Evolutionary conservation across 164 flowering plant species (phyloP), one percentile per base, ranked within the genome.

Genomic region (Berberis thunbergii): DNA sequence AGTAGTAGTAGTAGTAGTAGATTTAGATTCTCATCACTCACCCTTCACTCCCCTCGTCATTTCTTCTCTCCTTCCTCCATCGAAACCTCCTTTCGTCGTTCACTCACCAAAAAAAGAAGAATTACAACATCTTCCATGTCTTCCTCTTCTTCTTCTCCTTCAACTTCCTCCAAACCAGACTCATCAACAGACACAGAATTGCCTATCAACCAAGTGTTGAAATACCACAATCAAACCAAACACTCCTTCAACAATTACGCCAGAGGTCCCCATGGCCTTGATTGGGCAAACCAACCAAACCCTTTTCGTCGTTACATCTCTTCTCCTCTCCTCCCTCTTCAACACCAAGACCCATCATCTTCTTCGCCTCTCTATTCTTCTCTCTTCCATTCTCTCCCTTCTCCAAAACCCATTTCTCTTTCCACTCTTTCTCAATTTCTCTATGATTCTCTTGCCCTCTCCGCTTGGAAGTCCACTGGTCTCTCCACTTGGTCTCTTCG

Each of bases 271-370:
- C 89, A 66, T 45, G 86, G 91, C 62, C 95, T 94, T 43, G 98
- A 94, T 71, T 94, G 97, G 98, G 89, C 92, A 43, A 94, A 93
- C 72, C 98, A 90, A 64, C 98, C 98, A 43, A 87, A 90, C 78
- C 97, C 98, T 6, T 94, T 94, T 70, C 92, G 97, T 57, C 85
- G 92, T 43, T 94, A 80, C 78, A 43, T 75, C 71, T 68, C 85
- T 13, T 67, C 95, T 43, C 89, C 91, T 3, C 78, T 81, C 52
- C 62, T 87, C 41, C 86, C 85, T 66, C 97, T 89, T 56, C 72
- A 62, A n/a, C 93, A 89, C 75, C 70, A 67, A 49, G 78, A 80
- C 53, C 42, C 46, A 43, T 11, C 73, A 48, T 39, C 64, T 3
- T 10, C 65, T 5, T 11, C 60, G 59, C 43, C 86, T 56, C 67